Percentiles rank a stretch among this genome's conserved stretches.
phyloP scores from a whole-genome alignment of 2,329 filamentous ascomycete genomes.

The Trichoderma simmonsii region DNA sequence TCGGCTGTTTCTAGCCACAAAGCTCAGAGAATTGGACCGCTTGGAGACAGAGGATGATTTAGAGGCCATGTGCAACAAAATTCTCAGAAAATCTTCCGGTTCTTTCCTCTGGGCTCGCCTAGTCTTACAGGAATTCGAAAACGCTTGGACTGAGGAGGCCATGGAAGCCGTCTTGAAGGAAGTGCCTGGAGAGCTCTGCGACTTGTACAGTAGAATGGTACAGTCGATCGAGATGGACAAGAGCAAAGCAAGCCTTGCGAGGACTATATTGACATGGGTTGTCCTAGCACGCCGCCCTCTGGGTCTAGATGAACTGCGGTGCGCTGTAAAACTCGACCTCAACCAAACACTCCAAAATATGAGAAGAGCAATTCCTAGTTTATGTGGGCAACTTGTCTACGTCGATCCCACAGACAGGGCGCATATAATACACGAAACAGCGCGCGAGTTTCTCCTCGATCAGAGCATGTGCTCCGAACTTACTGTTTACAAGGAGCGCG shows the following conservation, averaged over 20 bases:
- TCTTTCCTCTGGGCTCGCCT: conserved; percentile 10
- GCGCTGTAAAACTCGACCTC: conserved; percentile 9
- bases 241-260: not conserved
- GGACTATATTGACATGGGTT: conserved; percentile 3
- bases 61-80: not conserved
- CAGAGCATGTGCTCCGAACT: not conserved
- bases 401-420: not conserved
- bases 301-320: not conserved
- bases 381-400: conserved; percentile 4
- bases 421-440: not conserved
- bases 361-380: not conserved
- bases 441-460: conserved; percentile 5
- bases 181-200: not conserved
- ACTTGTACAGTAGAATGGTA: not conserved
- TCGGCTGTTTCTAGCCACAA: not conserved
- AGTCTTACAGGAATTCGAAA: conserved; percentile 14
- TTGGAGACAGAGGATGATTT: not conserved
- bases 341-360: not conserved
- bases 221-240: conserved; percentile 1
- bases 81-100: conserved; percentile 9
- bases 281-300: conserved; percentile 2
- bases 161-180: conserved; percentile 1
- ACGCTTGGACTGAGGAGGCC: conserved; percentile 2
- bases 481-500: not conserved
- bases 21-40: not conserved